Evolutionary conservation across 2,329 filamentous ascomycete species (phyloP), one percentile per base, ranked within the genome.

Genomic region (Arthrobotrys conoides): DNA sequence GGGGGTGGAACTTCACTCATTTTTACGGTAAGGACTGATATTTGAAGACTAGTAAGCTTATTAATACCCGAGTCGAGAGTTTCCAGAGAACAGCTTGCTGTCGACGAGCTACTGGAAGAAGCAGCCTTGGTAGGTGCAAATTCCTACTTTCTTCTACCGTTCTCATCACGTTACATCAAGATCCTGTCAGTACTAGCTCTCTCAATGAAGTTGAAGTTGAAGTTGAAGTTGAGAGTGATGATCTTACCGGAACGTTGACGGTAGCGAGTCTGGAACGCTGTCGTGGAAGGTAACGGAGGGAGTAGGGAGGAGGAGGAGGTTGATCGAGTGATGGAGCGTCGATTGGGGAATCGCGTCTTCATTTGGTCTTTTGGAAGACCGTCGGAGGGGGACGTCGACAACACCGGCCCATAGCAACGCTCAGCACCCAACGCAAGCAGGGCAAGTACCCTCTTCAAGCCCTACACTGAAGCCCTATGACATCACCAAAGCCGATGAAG

Each of bases 341-440:
- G 57, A 44, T 30, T 20, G 57, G 24, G 10, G 20, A n/a, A 20
- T 18, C 16, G 20, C 57, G 57, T 44, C 14, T 44, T 16, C 20
- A 4, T 24, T 44, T 5, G 20, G 6, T 30, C 6, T 3, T 30
- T 3, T 30, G 27, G 6, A 30, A 30, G 27, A 6, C 27, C 27
- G 6, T 30, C 27, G 9, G 22, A 20, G 27, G 38, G n/a, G 4
- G 24, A 30, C 24, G 49, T 53, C 10, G 55, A 22, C 36, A 24
- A 57, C 53, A 38, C 16, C 53, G 3, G 20, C 57, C 18, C 9
- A 27, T 41, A 44, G 10, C 57, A 61, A 41, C 9, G 33, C 22
- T 41, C 65, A 41, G 49, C 36, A 14, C 10, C 41, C 65, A 57
- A 53, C 38, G 22, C 48, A 57, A n/a, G 44, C 48, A 53, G 49